Percentiles rank a stretch among this genome's conserved stretches.
phyloP scores from a whole-genome alignment of 2,329 filamentous ascomycete genomes.

The Graphiopsis chlorocephala region DNA sequence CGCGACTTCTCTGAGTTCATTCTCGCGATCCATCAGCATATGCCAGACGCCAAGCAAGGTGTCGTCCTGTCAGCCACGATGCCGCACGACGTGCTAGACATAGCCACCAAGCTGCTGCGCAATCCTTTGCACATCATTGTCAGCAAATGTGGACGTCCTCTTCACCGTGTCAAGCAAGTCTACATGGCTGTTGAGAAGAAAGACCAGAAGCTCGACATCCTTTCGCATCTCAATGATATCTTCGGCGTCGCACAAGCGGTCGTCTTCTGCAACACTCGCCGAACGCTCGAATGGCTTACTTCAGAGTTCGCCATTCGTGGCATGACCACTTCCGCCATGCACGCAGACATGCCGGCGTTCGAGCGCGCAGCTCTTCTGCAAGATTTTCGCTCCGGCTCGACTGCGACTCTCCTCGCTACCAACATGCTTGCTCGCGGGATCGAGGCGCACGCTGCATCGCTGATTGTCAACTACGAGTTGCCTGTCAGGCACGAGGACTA shows the following conservation, averaged over 20 bases:
- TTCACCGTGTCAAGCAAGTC: slow-evolving; percentile 97
- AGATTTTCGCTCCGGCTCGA: slow-evolving; percentile 95
- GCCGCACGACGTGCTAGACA: slow-evolving; percentile 94
- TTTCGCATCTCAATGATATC: slow-evolving; percentile 97
- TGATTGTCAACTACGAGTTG: slow-evolving; percentile 99
- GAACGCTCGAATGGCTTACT: slow-evolving; percentile 98
- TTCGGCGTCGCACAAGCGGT: slow-evolving; percentile 97
- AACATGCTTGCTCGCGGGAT: slow-evolving; percentile 98
- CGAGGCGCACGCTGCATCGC: slow-evolving; percentile 94
- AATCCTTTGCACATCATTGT: slow-evolving; percentile 93
- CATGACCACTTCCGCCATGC: slow-evolving; percentile 98
- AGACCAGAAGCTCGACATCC: slow-evolving; percentile 98
- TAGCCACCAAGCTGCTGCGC: slow-evolving; percentile 99
- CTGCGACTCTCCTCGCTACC: slow-evolving; percentile 90
- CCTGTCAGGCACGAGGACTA: slow-evolving; percentile 99
- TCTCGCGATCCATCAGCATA: slow-evolving; percentile 96
- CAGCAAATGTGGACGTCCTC: slow-evolving; percentile 86
- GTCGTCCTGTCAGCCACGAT: slow-evolving; percentile 95
- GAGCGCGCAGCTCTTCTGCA: slow-evolving; percentile 99
- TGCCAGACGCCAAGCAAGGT: slow-evolving; percentile 93
- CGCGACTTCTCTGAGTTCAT: slow-evolving; percentile 97
- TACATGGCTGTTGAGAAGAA: slow-evolving; percentile 99
- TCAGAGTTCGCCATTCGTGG: slow-evolving; percentile 98
- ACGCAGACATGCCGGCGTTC: slow-evolving; percentile 98
- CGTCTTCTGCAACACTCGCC: slow-evolving; percentile 97